Evolutionary conservation across 78 protist species (phyloP).

Genomic region (Chrysochromulina tobinii): DNA sequence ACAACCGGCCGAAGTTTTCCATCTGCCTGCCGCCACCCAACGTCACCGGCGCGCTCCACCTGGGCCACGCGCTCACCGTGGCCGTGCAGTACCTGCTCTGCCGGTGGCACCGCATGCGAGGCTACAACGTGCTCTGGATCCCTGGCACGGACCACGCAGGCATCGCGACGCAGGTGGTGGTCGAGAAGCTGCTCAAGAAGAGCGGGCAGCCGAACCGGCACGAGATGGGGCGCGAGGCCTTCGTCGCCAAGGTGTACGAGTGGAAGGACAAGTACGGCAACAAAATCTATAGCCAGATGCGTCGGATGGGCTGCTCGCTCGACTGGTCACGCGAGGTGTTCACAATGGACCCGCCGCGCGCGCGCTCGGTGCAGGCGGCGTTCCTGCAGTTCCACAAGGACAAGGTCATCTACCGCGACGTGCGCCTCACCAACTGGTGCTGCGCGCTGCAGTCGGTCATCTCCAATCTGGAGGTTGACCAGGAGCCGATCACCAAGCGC

Average conservation of each 20-base stretch:
- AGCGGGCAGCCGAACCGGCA: conserved; percentile 54
- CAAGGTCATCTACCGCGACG: conserved; percentile 80
- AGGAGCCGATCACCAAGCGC: conserved; percentile 60
- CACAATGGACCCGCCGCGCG: neutral
- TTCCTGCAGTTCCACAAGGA: conserved; percentile 84
- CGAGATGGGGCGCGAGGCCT: conserved; percentile 93
- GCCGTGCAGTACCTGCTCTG: conserved; percentile 53
- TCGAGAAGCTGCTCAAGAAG: conserved; percentile 84
- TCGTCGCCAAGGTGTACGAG: conserved; percentile 88
- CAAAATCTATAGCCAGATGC: conserved; percentile 86
- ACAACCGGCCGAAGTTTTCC: conserved; percentile 63
- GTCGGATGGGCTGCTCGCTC: conserved; percentile 86
- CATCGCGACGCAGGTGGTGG: conserved; percentile 90
- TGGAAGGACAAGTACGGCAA: conserved; percentile 91
- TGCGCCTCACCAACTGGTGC: conserved; percentile 97
- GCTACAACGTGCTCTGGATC: conserved; percentile 66
- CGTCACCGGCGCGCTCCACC: conserved; percentile 98
- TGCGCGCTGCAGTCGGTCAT: conserved; percentile 94
- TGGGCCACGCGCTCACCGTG: conserved; percentile 98
- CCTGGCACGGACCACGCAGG: conserved; percentile 88
- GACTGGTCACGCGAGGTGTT: conserved; percentile 96
- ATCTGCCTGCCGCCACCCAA: conserved; percentile 99
- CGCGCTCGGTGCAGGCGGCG: conserved; percentile 86
- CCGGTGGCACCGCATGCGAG: conserved; percentile 70
- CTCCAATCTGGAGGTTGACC: conserved; percentile 96